Percentiles rank a stretch among this genome's conserved stretches.
Evolutionary conservation across 352 stramenopile species (phyloP).

Genomic region (Thalassiosira hispida): DNA sequence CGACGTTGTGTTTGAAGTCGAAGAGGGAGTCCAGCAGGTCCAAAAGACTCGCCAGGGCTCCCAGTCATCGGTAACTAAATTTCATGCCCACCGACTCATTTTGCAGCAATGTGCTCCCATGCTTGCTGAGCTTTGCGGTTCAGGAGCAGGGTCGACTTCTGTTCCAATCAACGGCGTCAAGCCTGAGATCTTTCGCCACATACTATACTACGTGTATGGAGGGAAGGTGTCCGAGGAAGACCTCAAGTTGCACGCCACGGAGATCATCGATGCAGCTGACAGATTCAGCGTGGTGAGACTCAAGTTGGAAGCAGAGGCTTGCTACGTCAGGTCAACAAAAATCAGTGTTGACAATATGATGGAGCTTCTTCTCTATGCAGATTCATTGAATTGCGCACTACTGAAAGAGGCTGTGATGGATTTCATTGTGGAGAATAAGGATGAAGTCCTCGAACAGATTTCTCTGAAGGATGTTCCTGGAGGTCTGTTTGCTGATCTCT

Average conservation of each 20-base stretch:
- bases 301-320: slow-evolving; percentile 22
- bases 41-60: neutral
- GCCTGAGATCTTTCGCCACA: slow-evolving; percentile 2
- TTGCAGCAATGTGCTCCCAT: slow-evolving; percentile 6
- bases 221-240: neutral
- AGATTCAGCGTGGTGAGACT: slow-evolving; percentile 10
- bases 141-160: neutral
- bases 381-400: neutral
- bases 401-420: slow-evolving; percentile 15
- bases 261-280: slow-evolving; percentile 11
- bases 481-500: slow-evolving; percentile 1
- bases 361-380: slow-evolving; percentile 6
- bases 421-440: slow-evolving; percentile 18
- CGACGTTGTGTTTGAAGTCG: slow-evolving; percentile 42
- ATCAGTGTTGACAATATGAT: slow-evolving; percentile 12
- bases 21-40: neutral
- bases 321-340: slow-evolving; percentile 9
- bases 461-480: slow-evolving; percentile 7
- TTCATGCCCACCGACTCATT: slow-evolving; percentile 33
- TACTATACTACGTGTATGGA: slow-evolving; percentile 29
- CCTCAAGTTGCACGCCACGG: slow-evolving; percentile 7
- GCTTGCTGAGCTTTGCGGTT: slow-evolving; percentile 7
- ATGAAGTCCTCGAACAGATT: slow-evolving; percentile 3
- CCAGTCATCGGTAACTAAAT: neutral
- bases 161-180: neutral